phyloP scores from a whole-genome alignment of 371 early-diverging fungal genomes.

The Batkoa obscura region DNA sequence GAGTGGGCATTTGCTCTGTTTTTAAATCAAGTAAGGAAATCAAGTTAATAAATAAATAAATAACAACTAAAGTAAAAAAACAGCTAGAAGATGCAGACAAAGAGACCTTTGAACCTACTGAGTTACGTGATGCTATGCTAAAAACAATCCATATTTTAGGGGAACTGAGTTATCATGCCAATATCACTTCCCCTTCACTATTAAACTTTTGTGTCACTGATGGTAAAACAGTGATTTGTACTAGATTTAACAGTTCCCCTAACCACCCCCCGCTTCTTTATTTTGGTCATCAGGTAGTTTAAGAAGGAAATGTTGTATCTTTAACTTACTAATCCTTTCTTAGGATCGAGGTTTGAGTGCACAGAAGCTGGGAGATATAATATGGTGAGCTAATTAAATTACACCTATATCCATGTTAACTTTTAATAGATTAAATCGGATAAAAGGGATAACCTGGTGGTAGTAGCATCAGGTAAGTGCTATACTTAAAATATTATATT shows the following conservation, averaged over 20 bases:
- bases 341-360: slow-evolving; percentile 33
- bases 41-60: not conserved
- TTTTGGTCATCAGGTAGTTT: slow-evolving; percentile 58
- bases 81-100: slow-evolving; percentile 33
- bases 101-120: slow-evolving; percentile 24
- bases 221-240: slow-evolving; percentile 55
- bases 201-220: slow-evolving; percentile 81
- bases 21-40: slow-evolving; percentile 34
- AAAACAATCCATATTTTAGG: slow-evolving; percentile 51
- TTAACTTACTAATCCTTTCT: not conserved
- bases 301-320: slow-evolving; percentile 3
- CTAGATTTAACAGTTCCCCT: slow-evolving; percentile 54
- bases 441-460: slow-evolving; percentile 61
- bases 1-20: slow-evolving; percentile 77
- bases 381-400: slow-evolving; percentile 22
- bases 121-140: slow-evolving; percentile 51
- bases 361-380: slow-evolving; percentile 42
- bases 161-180: slow-evolving; percentile 39
- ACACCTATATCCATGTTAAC: not conserved
- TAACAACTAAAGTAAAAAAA: not conserved
- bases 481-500: not conserved
- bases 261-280: slow-evolving; percentile 47
- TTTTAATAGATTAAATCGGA: slow-evolving; percentile 34
- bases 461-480: slow-evolving; percentile 47
- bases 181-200: slow-evolving; percentile 36